Evolutionary conservation across 2,329 filamentous ascomycete genomes (phyloP), one percentile per base, ranked within the genome.

Genomic region (Geoglossum cookeanum): DNA sequence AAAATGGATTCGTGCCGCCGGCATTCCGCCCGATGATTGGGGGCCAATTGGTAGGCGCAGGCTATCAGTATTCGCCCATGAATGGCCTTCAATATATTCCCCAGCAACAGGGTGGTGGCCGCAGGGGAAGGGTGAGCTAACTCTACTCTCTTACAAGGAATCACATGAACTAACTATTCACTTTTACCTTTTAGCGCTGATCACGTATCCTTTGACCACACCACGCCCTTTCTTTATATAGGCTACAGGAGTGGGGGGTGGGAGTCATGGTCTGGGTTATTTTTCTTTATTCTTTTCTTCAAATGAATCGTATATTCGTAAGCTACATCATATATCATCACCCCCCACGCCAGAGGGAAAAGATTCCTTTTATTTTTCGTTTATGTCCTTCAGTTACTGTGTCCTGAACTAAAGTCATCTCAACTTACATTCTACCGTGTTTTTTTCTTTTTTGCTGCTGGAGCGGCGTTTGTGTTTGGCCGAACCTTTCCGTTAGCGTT

Each of bases 81-180:
- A 52, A 52, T 52, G 48, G 48, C 29, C 48, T 74, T 63, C 74
- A 75, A 60, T 74, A 72, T 64, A 73, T 74, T 61, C 64, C 68
- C 55, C 71, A 73, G 63, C 64, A 64, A 56, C 71, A 68, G 58
- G 64, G 67, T 60, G 74, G 73, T 61, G 74, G 74, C 58, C 73
- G 76, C 63, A 74, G 77, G 65, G 77, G 76, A 70, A 71, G 76
- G 64, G 74, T 77, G 69, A 75, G 74, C 68, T 59, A 33, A 52
- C 15, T 22, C 48, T 52, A 32, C 17, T 15, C 13, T 15, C 48
- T 33, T 32, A 32, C 29, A 32, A 33, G 48, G 22, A 13, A 52
- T 5, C 2, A 52, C 32, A 4, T 13, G 48, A 52, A 33, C 48
- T 52, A 52, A 52, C 22, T 32, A 15, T 29, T 33, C 3, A 22